Conservation (phyloP, 495 filamentous ascomycete species). For the Aspergillus biplanus region DNA sequence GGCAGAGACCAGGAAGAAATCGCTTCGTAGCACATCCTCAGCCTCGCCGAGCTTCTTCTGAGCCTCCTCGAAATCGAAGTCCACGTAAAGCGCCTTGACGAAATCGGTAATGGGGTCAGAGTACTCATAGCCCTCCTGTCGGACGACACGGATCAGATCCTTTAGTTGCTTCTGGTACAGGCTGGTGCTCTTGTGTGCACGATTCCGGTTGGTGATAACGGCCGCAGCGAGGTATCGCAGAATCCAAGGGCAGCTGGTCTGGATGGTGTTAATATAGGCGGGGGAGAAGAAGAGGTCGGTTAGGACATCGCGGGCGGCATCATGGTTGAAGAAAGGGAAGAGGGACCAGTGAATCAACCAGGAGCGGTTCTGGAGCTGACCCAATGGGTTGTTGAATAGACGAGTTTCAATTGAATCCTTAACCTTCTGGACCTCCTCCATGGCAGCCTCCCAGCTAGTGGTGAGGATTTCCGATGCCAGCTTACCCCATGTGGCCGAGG, state of each 20-base stretch:
- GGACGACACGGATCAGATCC: conserved; percentile 90
- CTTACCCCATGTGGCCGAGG: conserved; percentile 94
- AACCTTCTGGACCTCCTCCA: conserved; percentile 93
- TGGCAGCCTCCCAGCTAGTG: conserved; percentile 91
- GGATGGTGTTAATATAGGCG: conserved; percentile 97
- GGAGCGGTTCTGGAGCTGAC: conserved; percentile 90
- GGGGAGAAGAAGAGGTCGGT: conserved; percentile 97
- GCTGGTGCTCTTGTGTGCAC: conserved; percentile 74
- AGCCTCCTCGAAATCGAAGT: conserved; percentile 98
- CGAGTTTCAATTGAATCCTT: conserved; percentile 90
- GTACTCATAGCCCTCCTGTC: conserved; percentile 98
- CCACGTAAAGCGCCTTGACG: conserved; percentile 92
- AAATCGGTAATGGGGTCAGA: conserved; percentile 94
- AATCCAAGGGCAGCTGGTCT: conserved; percentile 96
- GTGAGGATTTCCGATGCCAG: conserved; percentile 91
- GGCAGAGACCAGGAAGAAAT: conserved; percentile 90
- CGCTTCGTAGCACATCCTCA: conserved; percentile 86
- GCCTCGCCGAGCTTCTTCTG: conserved; percentile 89
- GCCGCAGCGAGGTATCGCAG: conserved; percentile 92
- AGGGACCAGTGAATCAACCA: conserved; percentile 98
- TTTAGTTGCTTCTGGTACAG: conserved; percentile 98
- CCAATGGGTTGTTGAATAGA: conserved; percentile 93
- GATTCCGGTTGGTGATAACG: conserved; percentile 91
- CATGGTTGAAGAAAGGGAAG: conserved; percentile 99
- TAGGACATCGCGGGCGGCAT: conserved; percentile 83